phyloP scores from a whole-genome alignment of 2,329 filamentous ascomycete species.

The Cordyceps cateniannulata region DNA sequence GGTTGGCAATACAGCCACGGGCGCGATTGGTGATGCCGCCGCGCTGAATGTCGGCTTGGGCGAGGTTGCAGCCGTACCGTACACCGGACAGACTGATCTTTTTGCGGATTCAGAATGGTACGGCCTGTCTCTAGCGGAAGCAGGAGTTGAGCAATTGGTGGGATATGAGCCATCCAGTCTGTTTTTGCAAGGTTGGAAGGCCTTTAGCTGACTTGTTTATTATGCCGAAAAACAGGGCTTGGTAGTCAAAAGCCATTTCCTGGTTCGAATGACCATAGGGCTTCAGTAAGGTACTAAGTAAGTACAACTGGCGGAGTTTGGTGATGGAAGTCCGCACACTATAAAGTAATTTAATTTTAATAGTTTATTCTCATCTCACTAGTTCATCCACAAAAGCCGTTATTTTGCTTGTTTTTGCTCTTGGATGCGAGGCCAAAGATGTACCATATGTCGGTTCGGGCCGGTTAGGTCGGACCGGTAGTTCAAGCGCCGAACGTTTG shows the following conservation, averaged over 20 bases:
- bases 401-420: too few relatives aligned
- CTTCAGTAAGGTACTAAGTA: too few relatives aligned
- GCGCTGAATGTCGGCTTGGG: neutral
- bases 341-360: too few relatives aligned
- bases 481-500: neutral
- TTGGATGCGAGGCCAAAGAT: too few relatives aligned
- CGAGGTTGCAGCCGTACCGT: neutral
- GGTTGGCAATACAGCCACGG: neutral
- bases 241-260: neutral
- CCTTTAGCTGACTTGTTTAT: neutral
- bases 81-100: neutral
- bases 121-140: neutral
- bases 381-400: too few relatives aligned
- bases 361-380: too few relatives aligned
- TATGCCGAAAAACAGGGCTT: too few relatives aligned
- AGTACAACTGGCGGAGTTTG: too few relatives aligned
- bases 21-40: neutral
- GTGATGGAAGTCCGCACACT: too few relatives aligned
- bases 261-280: too few relatives aligned
- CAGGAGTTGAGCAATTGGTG: slow-evolving; percentile 1
- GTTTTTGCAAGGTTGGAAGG: neutral
- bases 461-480: neutral
- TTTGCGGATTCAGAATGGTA: slow-evolving; percentile 1
- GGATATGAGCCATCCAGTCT: slow-evolving; percentile 2
- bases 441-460: neutral